phyloP scores from a whole-genome alignment of 1,284 basidiomycete genomes.

The Moniliophthora roreri region DNA sequence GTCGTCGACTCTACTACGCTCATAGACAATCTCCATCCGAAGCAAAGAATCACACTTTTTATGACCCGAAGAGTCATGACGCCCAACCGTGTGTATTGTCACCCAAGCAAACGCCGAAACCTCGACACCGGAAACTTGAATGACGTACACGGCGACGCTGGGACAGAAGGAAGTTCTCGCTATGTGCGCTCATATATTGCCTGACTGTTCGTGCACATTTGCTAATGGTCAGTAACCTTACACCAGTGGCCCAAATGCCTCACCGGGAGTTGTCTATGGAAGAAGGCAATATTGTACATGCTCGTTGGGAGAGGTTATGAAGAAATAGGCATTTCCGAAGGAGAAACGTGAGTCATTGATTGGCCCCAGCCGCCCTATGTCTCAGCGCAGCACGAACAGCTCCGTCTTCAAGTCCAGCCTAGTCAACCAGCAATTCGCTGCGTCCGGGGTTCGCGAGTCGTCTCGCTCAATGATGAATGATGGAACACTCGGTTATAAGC shows the following conservation, averaged over 20 bases:
- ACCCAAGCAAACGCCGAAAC: conserved; percentile 32
- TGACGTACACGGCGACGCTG: conserved; percentile 49
- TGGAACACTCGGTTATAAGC: not conserved
- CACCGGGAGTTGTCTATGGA: conserved; percentile 52
- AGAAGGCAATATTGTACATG: conserved; percentile 45
- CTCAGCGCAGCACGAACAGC: not conserved
- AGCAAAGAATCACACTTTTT: conserved; percentile 45
- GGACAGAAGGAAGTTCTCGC: conserved; percentile 52
- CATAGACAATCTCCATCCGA: conserved; percentile 29
- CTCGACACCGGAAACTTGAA: conserved; percentile 18
- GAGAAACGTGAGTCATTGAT: conserved; percentile 2
- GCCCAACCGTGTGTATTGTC: conserved; percentile 58
- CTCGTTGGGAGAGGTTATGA: conserved; percentile 50
- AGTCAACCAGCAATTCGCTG: not conserved
- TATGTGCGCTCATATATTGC: conserved; percentile 41
- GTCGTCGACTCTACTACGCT: no score
- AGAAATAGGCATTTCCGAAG: conserved; percentile 32
- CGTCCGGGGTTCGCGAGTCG: not conserved
- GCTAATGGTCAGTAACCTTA: not conserved
- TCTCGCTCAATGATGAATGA: no score
- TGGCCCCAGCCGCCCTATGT: no score
- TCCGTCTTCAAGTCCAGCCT: not conserved
- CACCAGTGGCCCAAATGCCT: conserved; percentile 17
- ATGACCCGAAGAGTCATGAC: conserved; percentile 55
- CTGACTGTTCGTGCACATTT: not conserved